Base-by-base conservation (phyloP, 805 yeast species). In the Starmerella stigmatis region DNA sequence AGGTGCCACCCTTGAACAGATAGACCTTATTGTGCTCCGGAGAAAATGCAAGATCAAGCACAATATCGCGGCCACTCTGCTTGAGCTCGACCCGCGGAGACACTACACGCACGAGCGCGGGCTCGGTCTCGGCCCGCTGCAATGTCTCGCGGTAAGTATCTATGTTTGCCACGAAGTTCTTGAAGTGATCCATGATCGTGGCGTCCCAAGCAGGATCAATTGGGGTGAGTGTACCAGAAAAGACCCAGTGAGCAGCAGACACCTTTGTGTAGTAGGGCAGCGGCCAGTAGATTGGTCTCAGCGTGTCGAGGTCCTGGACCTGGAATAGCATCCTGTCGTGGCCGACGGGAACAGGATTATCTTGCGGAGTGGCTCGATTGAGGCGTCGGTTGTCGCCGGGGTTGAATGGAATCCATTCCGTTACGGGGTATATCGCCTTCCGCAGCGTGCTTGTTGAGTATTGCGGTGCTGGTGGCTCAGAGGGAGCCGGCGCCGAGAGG, bases 271-370 rank as follows among this genome's bases (percentile, higher is more conserved):
- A 60, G 28, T 54, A 54, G 10, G 51, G 43, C 34, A 58, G 45
- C 1, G 58, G 49, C 72, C 72, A 67, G 50, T 67, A 67, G 2
- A 67, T 59, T 1, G 72, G 71, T 34, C 48, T 48, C 33, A 66
- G 47, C 9, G 43, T 38, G 31, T 45, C 41, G 31, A 47, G 30
- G 30, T 47, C 26, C 23, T 47, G 23, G 15, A 57, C 57, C 13
- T 60, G 59, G 29, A 57, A 54, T 40, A 60, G 57, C 25, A 60
- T 49, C 2, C 60, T 54, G 27, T 57, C 57, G 43, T 56, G 50
- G 9, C 67, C 66, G 4, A 62, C 66, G 5, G 60, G 44, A 1
- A 61, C 51, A n/a, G 52, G 52, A 41, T 39, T 47, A 36, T 19
- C 46, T 20, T 16, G 16, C 13, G 21, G 23, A 19, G 15, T 28